Percentiles rank a stretch among this genome's conserved stretches.
phyloP scores from a whole-genome alignment of 202 grass and related monocot genomes.

The Panicum hallii region DNA sequence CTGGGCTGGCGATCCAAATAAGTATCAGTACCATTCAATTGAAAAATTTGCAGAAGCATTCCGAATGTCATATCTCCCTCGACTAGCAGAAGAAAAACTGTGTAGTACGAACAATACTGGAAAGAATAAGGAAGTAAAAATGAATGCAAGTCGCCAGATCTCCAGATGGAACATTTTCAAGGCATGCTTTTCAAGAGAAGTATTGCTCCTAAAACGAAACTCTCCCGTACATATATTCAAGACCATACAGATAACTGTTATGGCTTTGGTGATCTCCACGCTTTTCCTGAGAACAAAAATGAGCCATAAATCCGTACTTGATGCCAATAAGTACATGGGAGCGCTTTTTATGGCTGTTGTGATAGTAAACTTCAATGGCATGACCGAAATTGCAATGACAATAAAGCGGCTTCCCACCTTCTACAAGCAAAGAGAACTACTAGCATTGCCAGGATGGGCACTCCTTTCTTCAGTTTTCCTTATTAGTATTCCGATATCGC shows the following conservation, averaged over 20 bases:
- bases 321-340: slow-evolving; percentile 90
- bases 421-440: slow-evolving; percentile 90
- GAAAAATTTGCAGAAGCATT: slow-evolving; percentile 77
- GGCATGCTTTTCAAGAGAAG: slow-evolving; percentile 91
- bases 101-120: slow-evolving; percentile 40
- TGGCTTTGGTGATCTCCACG: slow-evolving; percentile 90
- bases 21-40: slow-evolving; percentile 72
- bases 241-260: slow-evolving; percentile 75
- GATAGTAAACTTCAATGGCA: slow-evolving; percentile 95
- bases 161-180: slow-evolving; percentile 90
- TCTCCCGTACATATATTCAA: slow-evolving; percentile 95
- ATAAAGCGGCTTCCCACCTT: slow-evolving; percentile 89
- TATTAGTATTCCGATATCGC: slow-evolving; percentile 80
- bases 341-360: slow-evolving; percentile 79
- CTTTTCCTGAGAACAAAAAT: slow-evolving; percentile 85
- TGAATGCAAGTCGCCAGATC: slow-evolving; percentile 50
- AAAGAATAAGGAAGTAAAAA: slow-evolving; percentile 46
- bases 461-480: slow-evolving; percentile 87
- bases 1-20: slow-evolving; percentile 67
- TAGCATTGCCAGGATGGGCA: slow-evolving; percentile 92
- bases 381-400: slow-evolving; percentile 95
- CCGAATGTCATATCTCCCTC: slow-evolving; percentile 48
- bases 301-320: slow-evolving; percentile 71
- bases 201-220: slow-evolving; percentile 81
- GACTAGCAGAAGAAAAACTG: slow-evolving; percentile 37